Evolutionary conservation across 2,329 filamentous ascomycete species (phyloP).

Genomic region (Ampelomyces quisqualis): DNA sequence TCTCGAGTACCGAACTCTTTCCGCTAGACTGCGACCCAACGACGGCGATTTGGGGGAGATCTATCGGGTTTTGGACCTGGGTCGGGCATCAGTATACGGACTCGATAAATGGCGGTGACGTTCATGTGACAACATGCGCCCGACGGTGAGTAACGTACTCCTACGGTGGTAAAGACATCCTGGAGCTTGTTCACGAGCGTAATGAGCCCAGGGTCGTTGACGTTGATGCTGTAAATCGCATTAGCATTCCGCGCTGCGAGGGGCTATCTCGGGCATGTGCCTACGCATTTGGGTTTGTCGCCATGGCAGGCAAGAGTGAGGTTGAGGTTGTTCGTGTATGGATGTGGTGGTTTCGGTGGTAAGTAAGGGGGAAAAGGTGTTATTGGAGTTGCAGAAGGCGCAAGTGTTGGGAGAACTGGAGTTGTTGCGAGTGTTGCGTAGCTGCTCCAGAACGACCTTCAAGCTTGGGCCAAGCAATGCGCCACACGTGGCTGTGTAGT

Average conservation of each 20-base stretch:
- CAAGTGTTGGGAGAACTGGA: conserved; percentile 21
- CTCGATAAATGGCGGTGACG: conserved; percentile 9
- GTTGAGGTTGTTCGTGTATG: conserved; percentile 3
- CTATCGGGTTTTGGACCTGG: conserved; percentile 96
- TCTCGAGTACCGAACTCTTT: conserved; percentile 98
- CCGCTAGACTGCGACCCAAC: conserved; percentile 98
- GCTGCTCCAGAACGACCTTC: conserved; percentile 15
- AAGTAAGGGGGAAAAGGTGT: conserved; percentile 8
- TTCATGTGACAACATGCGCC: conserved; percentile 3
- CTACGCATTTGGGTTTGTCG: conserved; percentile 46
- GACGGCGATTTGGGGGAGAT: conserved; percentile 95
- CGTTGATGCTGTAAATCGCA: conserved; percentile 60
- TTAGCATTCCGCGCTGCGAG: conserved; percentile 30
- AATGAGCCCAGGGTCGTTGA: conserved; percentile 69
- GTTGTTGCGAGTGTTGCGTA: conserved; percentile 19
- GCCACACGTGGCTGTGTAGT: conserved; percentile 5
- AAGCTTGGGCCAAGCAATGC: conserved; percentile 15
- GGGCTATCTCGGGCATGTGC: conserved; percentile 23
- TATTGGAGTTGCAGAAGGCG: conserved; percentile 17
- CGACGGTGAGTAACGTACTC: conserved; percentile 55
- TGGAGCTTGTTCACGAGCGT: conserved; percentile 97
- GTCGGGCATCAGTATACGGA: conserved; percentile 34
- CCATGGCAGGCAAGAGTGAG: conserved; percentile 37
- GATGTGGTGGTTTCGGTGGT: conserved; percentile 5
- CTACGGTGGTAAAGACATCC: conserved; percentile 98